These are phyloP conservation scores for Balamuthia mandrillaris DNA, from an alignment of 208 protist species.

Conservation along the genomic window DNA sequence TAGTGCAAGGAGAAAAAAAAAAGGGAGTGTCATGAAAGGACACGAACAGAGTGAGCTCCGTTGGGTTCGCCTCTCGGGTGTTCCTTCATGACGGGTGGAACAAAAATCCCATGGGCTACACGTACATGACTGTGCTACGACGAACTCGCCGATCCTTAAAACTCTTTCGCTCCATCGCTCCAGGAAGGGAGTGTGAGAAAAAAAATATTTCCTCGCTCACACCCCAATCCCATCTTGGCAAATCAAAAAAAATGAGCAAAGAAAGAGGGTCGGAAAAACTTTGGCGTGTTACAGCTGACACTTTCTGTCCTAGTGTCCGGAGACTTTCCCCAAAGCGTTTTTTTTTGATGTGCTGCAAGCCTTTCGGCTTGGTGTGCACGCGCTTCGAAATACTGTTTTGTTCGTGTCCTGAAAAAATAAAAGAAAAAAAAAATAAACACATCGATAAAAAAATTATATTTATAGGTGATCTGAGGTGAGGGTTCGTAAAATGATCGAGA, in stretches of 20 bases:
- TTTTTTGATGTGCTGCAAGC: no score
- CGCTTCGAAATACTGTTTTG: no score
- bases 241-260: not conserved
- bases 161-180: no score
- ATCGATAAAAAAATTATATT: no score
- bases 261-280: not conserved
- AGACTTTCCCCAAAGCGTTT: slow-evolving; percentile 43
- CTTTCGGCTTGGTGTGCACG: no score
- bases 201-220: no score
- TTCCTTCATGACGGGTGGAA: slow-evolving; percentile 31
- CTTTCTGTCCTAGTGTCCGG: slow-evolving; percentile 40
- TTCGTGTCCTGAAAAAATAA: no score
- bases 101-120: not conserved
- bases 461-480: no score
- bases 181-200: not conserved
- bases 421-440: no score
- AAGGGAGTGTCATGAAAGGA: slow-evolving; percentile 25
- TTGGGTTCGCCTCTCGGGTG: slow-evolving; percentile 16
- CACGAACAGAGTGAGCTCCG: slow-evolving; percentile 36
- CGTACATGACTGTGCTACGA: slow-evolving; percentile 35
- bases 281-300: slow-evolving; percentile 10
- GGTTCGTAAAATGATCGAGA: no score
- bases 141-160: slow-evolving; percentile 27
- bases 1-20: no score
- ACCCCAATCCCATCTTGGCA: not conserved